Percentiles rank a stretch among this genome's conserved stretches.
Evolutionary conservation across 2,329 filamentous ascomycete species (phyloP).

Genomic region (Cercospora zeina): DNA sequence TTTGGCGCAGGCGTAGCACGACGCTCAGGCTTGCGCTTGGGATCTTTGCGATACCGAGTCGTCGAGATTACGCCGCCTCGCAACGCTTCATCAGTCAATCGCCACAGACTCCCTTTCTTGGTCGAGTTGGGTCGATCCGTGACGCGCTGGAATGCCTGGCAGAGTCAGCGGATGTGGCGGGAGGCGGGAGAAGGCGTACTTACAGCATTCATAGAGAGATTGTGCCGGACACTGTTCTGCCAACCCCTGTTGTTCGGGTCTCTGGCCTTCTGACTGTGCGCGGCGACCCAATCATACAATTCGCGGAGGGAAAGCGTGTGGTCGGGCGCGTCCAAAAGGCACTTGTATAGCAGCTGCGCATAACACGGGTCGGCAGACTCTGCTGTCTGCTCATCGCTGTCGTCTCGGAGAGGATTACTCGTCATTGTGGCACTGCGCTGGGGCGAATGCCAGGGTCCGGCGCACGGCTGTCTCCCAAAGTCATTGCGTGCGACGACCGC

Average conservation of each 20-base stretch:
- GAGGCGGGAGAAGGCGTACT: constrained; percentile 39
- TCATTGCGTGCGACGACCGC: constrained; percentile 13
- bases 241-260: constrained; percentile 64
- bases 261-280: constrained; percentile 74
- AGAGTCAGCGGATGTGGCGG: constrained; percentile 19
- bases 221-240: constrained; percentile 95
- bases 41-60: constrained; percentile 59
- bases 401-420: constrained; percentile 25
- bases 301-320: constrained; percentile 77
- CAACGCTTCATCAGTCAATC: constrained; percentile 69
- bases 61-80: constrained; percentile 77
- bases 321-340: constrained; percentile 66
- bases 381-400: constrained; percentile 22
- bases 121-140: constrained; percentile 47
- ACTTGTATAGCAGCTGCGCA: constrained; percentile 75
- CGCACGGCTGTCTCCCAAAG: constrained; percentile 14
- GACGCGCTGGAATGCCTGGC: constrained; percentile 59
- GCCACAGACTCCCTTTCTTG: constrained; percentile 75
- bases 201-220: constrained; percentile 93
- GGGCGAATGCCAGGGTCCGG: constrained; percentile 5
- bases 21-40: constrained; percentile 45
- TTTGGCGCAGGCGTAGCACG: constrained; percentile 40
- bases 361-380: constrained; percentile 53
- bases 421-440: constrained; percentile 18
- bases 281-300: constrained; percentile 86